Evolutionary conservation across 805 yeast species (phyloP), one percentile per base, ranked within the genome.

Genomic region (Barnettozyma botsteinii): DNA sequence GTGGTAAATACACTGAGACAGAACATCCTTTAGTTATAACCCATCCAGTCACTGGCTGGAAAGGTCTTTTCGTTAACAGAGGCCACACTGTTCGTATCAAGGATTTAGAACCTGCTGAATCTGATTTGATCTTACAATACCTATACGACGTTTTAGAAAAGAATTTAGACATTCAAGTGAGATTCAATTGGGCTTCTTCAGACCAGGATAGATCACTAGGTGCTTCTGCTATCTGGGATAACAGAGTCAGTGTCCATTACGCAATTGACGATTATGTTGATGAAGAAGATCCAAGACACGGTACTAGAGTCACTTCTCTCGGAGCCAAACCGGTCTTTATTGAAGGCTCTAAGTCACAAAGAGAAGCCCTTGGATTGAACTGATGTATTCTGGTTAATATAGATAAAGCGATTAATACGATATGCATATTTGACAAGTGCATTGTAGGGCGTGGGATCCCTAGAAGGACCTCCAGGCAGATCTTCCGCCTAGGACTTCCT

Each of bases 11-110:
- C 39, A 61, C 73, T 40, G 76, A 69, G 48, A 66, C 77, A 49
- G 73, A 65, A 38, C 82, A 77, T 55, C 80, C 80, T 2, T 48
- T 77, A 20, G 66, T 77, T 31, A 67, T 80, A 58, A 75, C 81
- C 29, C 77, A 77, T 48, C 82, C 82, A 10, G 78, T 69, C n/a
- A 77, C 82, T 32, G 80, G 79, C 23, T 71, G 77, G 79, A 77
- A 77, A 58, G 62, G 75, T 3, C 57, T 75, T 46, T 75, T 63
- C 43, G 76, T 73, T 31, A 74, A 73, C 59, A 65, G 76, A 42
- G 55, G 63, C 5, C 66, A 66, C 66, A 72, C 77, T 13, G 61
- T 51, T 28, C 63, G 73, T 42, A 75, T 75, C 14, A 41, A 41
- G 23, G 44, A 33, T 18, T 25, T 41, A 17, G 44, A 41, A 25